Evolutionary conservation across 306 rosid genomes (phyloP), one percentile per base, ranked within the genome.

Genomic region (Parietaria judaica): DNA sequence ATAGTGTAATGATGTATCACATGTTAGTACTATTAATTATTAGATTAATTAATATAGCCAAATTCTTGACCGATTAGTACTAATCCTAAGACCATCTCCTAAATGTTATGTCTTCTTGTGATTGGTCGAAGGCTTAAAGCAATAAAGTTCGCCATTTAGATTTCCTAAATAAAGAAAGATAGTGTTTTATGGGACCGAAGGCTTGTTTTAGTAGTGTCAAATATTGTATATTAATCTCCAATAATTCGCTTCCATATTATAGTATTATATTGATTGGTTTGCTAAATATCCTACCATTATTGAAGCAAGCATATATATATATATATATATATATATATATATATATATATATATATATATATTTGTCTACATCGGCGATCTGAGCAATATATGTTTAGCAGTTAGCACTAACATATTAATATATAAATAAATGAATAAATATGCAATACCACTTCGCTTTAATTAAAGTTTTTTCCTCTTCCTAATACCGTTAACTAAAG

Each of bases 21-120:
- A 64, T 64, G 50, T 36, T 45, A 2, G 54, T 31, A n/a, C n/a
- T n/a, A 61, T 46, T 59, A 39, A 47, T 41, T 46, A 11, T 13
- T 46, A 31, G 8, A 9, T 16, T 36, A 36, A 12, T 14, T 5
- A 4, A 10, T 49, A 49, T 31, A 34, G 41, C 55, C 13, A 61
- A 31, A 48, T 49, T 34, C 17, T 61, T 7, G 6, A 4, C 14
- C 37, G 13, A 35, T 41, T 8, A 38, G 35, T 1, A 41, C 34
- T 53, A 0, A 53, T 57, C 17, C 11, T 39, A 5, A 41, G 12
- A 36, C 39, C 36, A 7, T 14, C 48, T 59, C 35, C 38, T 14
- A 43, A 43, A 43, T 60, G 11, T 62, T 13, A 49, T 62, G 68
- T 64, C 67, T 14, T 63, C 46, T 36, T 36, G 14, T 51, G 49